A percentile compares a stretch with the other conserved stretches of the same genome.
phyloP scores from a whole-genome alignment of 2,329 filamentous ascomycete genomes.

The Colletotrichum echinochloae region DNA sequence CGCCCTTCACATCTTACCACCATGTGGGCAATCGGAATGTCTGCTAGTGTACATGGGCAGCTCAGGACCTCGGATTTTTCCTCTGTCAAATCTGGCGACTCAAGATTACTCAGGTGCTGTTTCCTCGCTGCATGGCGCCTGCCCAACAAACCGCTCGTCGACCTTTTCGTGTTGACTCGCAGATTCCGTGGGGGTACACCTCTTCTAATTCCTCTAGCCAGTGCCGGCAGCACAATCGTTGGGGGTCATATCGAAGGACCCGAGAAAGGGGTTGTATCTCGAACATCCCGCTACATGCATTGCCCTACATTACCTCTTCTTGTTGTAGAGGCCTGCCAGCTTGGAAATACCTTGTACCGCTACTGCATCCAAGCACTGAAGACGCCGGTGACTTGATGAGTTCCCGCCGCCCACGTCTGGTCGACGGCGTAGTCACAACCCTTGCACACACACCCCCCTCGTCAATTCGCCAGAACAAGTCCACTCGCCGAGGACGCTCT shows the following conservation, averaged over 20 bases:
- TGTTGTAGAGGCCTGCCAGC: neutral
- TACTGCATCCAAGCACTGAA: neutral
- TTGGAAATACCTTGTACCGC: neutral
- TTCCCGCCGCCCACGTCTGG: neutral
- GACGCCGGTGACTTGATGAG: neutral
- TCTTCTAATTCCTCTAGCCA: conserved; percentile 6
- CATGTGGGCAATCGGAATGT: neutral
- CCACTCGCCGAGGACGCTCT: conserved; percentile 21
- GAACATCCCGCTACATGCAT: neutral
- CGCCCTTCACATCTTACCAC: neutral
- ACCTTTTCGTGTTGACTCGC: conserved; percentile 9
- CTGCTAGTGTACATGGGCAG: neutral
- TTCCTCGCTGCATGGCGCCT: conserved; percentile 32
- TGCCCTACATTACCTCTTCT: neutral
- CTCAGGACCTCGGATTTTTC: conserved; percentile 18
- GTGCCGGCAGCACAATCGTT: conserved; percentile 8
- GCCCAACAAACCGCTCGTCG: conserved; percentile 16
- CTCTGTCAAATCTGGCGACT: neutral
- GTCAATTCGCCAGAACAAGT: neutral
- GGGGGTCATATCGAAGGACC: neutral
- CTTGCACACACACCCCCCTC: conserved; percentile 17
- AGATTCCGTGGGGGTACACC: conserved; percentile 21
- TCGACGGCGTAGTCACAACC: conserved; percentile 2
- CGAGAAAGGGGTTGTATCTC: conserved; percentile 11
- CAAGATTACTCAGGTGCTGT: conserved; percentile 1